Evolutionary conservation across 2,329 filamentous ascomycete genomes (phyloP).

Genomic region (Pezicula rhizophila): DNA sequence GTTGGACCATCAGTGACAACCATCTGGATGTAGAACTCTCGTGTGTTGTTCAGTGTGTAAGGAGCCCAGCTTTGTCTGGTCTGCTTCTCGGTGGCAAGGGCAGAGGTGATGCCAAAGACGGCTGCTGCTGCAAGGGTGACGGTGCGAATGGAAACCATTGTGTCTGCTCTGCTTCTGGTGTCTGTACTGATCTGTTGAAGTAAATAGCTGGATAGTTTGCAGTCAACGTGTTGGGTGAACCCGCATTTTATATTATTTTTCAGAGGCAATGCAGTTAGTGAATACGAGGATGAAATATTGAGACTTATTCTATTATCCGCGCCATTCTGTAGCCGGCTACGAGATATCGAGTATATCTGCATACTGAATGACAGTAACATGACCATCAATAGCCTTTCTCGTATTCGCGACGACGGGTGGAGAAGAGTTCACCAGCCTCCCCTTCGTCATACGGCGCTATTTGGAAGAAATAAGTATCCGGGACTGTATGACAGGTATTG

Average conservation of each 20-base stretch:
- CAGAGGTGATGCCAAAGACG: slow-evolving; percentile 7
- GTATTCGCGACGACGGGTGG: background rate
- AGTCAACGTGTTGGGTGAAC: background rate
- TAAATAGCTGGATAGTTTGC: background rate
- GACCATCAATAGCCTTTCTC: background rate
- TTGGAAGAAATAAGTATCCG: background rate
- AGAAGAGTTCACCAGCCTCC: background rate
- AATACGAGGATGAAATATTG: background rate
- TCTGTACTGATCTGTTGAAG: background rate
- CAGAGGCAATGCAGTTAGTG: background rate
- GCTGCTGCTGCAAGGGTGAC: slow-evolving; percentile 10
- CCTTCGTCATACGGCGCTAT: background rate
- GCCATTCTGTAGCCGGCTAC: background rate
- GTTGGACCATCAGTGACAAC: background rate
- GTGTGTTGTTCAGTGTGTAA: slow-evolving; percentile 18
- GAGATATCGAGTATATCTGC: background rate
- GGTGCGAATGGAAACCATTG: slow-evolving; percentile 12
- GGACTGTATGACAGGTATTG: too few species aligned
- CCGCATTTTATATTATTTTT: background rate
- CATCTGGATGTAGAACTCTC: slow-evolving; percentile 18
- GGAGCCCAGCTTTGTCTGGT: slow-evolving; percentile 10
- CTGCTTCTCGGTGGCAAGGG: slow-evolving; percentile 5
- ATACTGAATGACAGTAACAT: background rate
- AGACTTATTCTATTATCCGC: background rate
- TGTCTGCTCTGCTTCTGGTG: background rate